Evolutionary conservation across 805 yeast genomes (phyloP).

Genomic region (Spathaspora boniae): DNA sequence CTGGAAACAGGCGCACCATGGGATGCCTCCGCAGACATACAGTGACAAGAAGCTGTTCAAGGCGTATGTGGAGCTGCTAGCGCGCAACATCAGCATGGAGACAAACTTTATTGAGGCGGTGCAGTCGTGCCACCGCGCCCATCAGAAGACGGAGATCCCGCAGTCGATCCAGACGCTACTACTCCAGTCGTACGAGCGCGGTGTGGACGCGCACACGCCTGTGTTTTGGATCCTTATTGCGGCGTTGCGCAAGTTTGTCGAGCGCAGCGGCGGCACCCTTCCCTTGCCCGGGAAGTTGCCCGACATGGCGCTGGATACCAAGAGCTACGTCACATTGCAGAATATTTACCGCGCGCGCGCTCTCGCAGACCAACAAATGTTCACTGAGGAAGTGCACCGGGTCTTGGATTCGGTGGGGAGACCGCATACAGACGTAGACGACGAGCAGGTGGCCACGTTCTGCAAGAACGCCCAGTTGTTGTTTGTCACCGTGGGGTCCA

Average conservation of each 20-base stretch:
- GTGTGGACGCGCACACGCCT: constrained; percentile 16
- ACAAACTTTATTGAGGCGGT: constrained; percentile 44
- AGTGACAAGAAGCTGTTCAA: constrained; percentile 41
- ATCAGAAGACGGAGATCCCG: constrained; percentile 35
- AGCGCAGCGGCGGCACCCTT: constrained; percentile 33
- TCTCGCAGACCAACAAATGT: constrained; percentile 39
- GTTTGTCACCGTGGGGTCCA: constrained; percentile 47
- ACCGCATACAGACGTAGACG: constrained; percentile 24
- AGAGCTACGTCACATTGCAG: constrained; percentile 56
- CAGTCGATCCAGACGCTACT: constrained; percentile 21
- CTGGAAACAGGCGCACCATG: constrained; percentile 34
- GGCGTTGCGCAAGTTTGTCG: constrained; percentile 53
- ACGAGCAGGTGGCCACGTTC: constrained; percentile 44
- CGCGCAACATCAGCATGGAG: constrained; percentile 48
- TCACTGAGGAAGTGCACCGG: constrained; percentile 31
- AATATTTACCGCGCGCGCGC: constrained; percentile 57
- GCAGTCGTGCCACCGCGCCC: constrained; percentile 32
- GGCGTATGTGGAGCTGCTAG: constrained; percentile 29
- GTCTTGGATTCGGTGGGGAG: constrained; percentile 25
- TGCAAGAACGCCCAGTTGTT: constrained; percentile 60
- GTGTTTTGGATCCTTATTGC: constrained; percentile 61
- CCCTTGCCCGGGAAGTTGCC: constrained; percentile 77
- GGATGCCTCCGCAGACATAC: constrained; percentile 24
- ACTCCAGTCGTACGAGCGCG: constrained; percentile 13
- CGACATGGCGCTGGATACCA: constrained; percentile 83